Base-by-base conservation (phyloP, 495 filamentous ascomycete species). In the Penicillium canariense region DNA sequence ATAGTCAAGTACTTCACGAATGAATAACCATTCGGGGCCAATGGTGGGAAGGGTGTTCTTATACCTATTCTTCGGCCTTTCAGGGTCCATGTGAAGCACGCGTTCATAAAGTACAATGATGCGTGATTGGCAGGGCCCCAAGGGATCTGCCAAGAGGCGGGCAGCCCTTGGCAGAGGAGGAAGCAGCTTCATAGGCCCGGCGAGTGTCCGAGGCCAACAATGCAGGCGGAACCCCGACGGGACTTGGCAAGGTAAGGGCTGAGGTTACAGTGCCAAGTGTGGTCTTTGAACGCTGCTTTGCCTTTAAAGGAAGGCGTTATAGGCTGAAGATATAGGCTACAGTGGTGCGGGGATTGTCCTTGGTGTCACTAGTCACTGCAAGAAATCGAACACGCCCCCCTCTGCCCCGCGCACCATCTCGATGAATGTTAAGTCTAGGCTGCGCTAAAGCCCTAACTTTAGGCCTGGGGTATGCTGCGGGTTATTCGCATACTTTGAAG, bases 161-260 rank as follows among this genome's bases (percentile, higher is more conserved):
- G 32, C 55, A 54, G 34, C 26, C 7, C 59, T 58, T 61, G 47
- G 59, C 59, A 43, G 14, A 46, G 27, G 28, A 28, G 39, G 28
- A 54, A 32, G 15, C 46, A 20, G 9, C 27, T 30, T 31, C 32
- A 61, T 58, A 50, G 50, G 54, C 23, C 39, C 49, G 59, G 59
- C 25, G 12, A n/a, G 5, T 25, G 27, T 28, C 17, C 1, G 31
- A 43, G 35, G 36, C 22, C 18, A 23, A 35, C 25, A 18, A 20
- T 48, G 23, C 55, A 61, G 42, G 55, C 59, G 59, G 59, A 54
- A 27, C 35, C 50, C 59, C 59, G 59, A 61, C 59, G 59, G 59
- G 23, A 54, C 55, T 55, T 55, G 26, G 17, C 15, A 52, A 40
- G 7, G 22, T 32, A 23, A 52, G 12, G 26, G 51, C 59, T 61